A percentile compares a stretch with the other conserved stretches of the same genome.
Conservation (phyloP, 129 eudicot genomes). For the Lonicera japonica region DNA sequence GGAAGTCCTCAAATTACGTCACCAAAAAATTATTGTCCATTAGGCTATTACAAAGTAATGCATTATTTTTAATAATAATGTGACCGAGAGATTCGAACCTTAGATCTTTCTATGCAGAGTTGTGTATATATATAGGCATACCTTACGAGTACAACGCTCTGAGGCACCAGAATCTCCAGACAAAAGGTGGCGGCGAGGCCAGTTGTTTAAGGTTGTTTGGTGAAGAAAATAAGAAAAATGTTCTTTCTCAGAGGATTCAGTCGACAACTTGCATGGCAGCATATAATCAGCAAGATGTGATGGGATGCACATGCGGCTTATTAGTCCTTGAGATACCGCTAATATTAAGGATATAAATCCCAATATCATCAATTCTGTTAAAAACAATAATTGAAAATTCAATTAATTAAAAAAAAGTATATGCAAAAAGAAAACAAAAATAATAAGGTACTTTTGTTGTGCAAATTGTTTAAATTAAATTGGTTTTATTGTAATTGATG, state of each 20-base stretch:
- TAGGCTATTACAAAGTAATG: no score
- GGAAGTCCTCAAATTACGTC: no score
- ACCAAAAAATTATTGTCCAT: no score
- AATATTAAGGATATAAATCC: constrained; percentile 82
- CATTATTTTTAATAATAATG: no score
- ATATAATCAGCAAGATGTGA: constrained; percentile 46
- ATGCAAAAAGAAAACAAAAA: not conserved
- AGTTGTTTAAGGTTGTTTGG: constrained; percentile 1
- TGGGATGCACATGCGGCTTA: constrained; percentile 77
- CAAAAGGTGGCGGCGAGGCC: constrained; percentile 35
- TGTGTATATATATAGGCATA: no score
- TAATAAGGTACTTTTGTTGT: not conserved
- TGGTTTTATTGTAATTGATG: not conserved
- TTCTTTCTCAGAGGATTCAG: not conserved
- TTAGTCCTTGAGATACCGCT: constrained; percentile 62
- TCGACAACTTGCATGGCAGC: constrained; percentile 72
- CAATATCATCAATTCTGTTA: constrained; percentile 83
- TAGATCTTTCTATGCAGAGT: no score
- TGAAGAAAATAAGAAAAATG: constrained; percentile 14
- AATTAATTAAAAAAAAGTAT: not conserved
- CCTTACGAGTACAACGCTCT: constrained; percentile 36
- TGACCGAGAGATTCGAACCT: no score
- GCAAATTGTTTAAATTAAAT: not conserved
- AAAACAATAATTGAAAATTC: no score
- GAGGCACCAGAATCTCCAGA: constrained; percentile 24